phyloP scores from a whole-genome alignment of 2,329 filamentous ascomycete genomes.

The Lizonia empirigonia region DNA sequence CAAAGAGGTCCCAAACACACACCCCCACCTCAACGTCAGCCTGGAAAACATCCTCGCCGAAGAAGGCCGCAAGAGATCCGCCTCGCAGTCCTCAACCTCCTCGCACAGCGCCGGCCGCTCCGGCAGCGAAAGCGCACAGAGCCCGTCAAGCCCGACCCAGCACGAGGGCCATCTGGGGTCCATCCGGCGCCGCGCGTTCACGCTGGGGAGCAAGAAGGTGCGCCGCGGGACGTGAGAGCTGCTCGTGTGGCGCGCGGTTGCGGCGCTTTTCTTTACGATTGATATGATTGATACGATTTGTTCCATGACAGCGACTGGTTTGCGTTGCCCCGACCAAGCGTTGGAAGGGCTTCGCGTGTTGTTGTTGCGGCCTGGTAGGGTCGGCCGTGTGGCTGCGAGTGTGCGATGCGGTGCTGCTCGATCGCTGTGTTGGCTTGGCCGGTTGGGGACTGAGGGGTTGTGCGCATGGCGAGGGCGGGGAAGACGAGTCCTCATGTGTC shows the following conservation, averaged over 20 bases:
- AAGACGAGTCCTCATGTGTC: neutral
- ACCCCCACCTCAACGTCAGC: slow-evolving; percentile 48
- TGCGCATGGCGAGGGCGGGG: neutral
- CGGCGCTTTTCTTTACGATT: slow-evolving; percentile 10
- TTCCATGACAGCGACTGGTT: slow-evolving; percentile 1
- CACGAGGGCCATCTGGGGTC: slow-evolving; percentile 28
- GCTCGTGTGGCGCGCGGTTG: too few species aligned
- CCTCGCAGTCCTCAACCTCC: slow-evolving; percentile 39
- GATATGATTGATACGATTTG: slow-evolving; percentile 13
- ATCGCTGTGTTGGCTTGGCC: too few species aligned
- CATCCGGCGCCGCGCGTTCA: slow-evolving; percentile 35
- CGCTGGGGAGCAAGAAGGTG: slow-evolving; percentile 43
- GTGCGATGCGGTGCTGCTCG: too few species aligned
- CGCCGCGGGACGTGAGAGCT: slow-evolving; percentile 28
- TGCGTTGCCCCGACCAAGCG: slow-evolving; percentile 34
- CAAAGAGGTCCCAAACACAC: slow-evolving; percentile 44
- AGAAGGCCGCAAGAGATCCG: slow-evolving; percentile 42
- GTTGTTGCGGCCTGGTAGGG: neutral
- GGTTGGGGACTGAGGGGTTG: too few species aligned
- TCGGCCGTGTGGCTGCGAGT: neutral
- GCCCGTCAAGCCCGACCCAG: slow-evolving; percentile 36
- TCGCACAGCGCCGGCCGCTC: slow-evolving; percentile 30
- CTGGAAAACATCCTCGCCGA: slow-evolving; percentile 49
- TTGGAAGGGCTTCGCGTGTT: slow-evolving; percentile 33
- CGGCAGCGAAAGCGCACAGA: slow-evolving; percentile 30